phyloP scores from a whole-genome alignment of 768 basidiomycete species.

The Coprinellus micaceus region DNA sequence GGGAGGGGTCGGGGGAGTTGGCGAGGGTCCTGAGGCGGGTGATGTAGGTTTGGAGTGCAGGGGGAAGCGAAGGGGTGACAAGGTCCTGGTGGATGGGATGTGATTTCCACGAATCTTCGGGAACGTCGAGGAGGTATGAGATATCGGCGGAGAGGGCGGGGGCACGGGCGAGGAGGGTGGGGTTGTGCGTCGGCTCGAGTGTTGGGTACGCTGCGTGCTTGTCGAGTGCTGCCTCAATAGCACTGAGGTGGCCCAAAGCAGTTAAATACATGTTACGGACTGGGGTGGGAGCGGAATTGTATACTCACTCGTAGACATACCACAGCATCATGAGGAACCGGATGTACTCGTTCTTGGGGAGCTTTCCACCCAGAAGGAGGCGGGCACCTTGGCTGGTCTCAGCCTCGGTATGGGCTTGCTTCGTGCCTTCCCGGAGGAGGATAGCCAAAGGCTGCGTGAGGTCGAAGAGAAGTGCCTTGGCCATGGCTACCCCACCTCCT shows the following conservation, averaged over 20 bases:
- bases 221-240: conserved; percentile 55
- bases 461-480: conserved; percentile 26
- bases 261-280: not conserved
- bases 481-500: conserved; percentile 22
- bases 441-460: conserved; percentile 41
- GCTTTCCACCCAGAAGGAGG: conserved; percentile 53
- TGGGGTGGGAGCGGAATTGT: not conserved
- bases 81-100: conserved; percentile 53
- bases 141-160: conserved; percentile 65
- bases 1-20: conserved; percentile 40
- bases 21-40: conserved; percentile 49
- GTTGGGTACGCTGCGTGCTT: conserved; percentile 58
- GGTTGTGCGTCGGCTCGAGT: conserved; percentile 69
- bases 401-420: conserved; percentile 53
- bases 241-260: conserved; percentile 27
- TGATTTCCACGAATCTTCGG: conserved; percentile 49
- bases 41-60: conserved; percentile 48
- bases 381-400: conserved; percentile 54
- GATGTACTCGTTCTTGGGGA: conserved; percentile 62
- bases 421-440: conserved; percentile 45
- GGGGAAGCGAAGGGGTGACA: conserved; percentile 39
- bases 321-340: conserved; percentile 74
- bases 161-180: conserved; percentile 61
- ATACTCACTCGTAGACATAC: conserved; percentile 70
- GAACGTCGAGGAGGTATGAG: conserved; percentile 49